These are phyloP conservation scores for Penicillium sp. DNA, from an alignment of 2,329 filamentous ascomycete genomes.

Conservation along the genomic window DNA sequence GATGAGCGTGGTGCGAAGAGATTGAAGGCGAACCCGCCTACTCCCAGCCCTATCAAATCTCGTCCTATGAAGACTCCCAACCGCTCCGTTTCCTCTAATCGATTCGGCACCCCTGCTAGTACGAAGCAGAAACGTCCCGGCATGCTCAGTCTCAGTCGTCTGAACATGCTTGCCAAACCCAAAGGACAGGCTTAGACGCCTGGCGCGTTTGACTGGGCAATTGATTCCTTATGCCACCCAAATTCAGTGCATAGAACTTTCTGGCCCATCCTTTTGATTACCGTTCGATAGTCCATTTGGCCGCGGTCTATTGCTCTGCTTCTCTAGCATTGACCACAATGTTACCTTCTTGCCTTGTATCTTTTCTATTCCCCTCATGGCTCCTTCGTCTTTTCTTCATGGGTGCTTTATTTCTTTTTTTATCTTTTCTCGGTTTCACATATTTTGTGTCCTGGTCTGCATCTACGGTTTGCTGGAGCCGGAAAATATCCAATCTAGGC, in stretches of 20 bases:
- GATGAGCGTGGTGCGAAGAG: slow-evolving; percentile 37
- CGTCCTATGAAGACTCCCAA: slow-evolving; percentile 33
- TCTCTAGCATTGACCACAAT: background rate
- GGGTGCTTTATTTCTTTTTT: background rate
- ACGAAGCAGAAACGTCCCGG: slow-evolving; percentile 30
- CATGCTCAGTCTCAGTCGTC: slow-evolving; percentile 45
- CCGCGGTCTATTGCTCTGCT: background rate
- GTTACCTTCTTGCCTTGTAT: slow-evolving; percentile 13
- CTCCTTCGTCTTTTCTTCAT: slow-evolving; percentile 1
- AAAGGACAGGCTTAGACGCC: slow-evolving; percentile 38
- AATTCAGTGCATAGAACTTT: background rate
- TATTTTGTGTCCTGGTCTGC: slow-evolving; percentile 1
- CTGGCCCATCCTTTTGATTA: background rate
- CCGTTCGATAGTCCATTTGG: background rate
- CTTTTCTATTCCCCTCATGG: slow-evolving; percentile 9
- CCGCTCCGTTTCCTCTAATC: slow-evolving; percentile 23
- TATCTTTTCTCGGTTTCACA: slow-evolving; percentile 1
- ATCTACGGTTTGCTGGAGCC: slow-evolving; percentile 8
- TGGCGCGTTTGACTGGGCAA: slow-evolving; percentile 7
- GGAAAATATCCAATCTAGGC: slow-evolving; percentile 5
- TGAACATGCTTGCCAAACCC: slow-evolving; percentile 50
- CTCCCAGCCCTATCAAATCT: slow-evolving; percentile 38
- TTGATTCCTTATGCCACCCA: background rate
- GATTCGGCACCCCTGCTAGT: slow-evolving; percentile 31
- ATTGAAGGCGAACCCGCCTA: slow-evolving; percentile 35